A percentile compares a stretch with the other conserved stretches of the same genome.
These are phyloP conservation scores for Yamadazyma philogaea DNA, from an alignment of 805 yeast genomes.

Conservation along the genomic window DNA sequence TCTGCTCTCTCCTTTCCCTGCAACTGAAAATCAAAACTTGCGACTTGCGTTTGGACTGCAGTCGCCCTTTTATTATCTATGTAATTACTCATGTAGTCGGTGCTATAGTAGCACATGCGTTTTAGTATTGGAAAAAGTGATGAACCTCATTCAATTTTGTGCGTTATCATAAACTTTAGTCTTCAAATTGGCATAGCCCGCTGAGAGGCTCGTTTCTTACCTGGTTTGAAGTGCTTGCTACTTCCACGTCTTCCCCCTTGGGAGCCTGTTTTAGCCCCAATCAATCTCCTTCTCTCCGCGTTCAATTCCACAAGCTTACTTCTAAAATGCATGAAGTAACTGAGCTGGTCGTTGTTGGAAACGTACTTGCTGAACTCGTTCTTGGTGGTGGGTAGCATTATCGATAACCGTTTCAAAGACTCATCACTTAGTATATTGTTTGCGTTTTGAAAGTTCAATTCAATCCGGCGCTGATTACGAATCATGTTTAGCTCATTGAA, in stretches of 20 bases:
- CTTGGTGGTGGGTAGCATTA: conserved; percentile 49
- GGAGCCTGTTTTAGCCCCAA: background rate
- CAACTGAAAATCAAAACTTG: too few species aligned
- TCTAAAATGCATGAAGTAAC: conserved; percentile 39
- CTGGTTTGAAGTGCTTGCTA: conserved; percentile 5
- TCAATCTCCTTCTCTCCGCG: conserved; percentile 21
- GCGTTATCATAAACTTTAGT: background rate
- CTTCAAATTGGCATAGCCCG: conserved; percentile 12
- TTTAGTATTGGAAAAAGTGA: too few species aligned
- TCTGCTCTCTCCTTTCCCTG: too few species aligned
- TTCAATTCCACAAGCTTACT: conserved; percentile 30
- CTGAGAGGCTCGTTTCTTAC: conserved; percentile 6
- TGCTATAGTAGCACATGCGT: too few species aligned
- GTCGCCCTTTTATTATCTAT: too few species aligned
- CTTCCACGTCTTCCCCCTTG: background rate
- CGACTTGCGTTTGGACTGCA: too few species aligned
- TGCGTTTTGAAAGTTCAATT: conserved; percentile 29
- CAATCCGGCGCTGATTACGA: conserved; percentile 42
- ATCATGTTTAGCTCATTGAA: conserved; percentile 38
- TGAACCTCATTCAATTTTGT: too few species aligned
- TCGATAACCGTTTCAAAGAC: conserved; percentile 53
- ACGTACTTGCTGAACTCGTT: conserved; percentile 42
- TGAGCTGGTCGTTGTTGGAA: conserved; percentile 31
- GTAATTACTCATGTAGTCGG: too few species aligned
- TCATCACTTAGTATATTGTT: conserved; percentile 25